Evolutionary conservation across 2,329 filamentous ascomycete species (phyloP).

Genomic region (Cordyceps javanica): DNA sequence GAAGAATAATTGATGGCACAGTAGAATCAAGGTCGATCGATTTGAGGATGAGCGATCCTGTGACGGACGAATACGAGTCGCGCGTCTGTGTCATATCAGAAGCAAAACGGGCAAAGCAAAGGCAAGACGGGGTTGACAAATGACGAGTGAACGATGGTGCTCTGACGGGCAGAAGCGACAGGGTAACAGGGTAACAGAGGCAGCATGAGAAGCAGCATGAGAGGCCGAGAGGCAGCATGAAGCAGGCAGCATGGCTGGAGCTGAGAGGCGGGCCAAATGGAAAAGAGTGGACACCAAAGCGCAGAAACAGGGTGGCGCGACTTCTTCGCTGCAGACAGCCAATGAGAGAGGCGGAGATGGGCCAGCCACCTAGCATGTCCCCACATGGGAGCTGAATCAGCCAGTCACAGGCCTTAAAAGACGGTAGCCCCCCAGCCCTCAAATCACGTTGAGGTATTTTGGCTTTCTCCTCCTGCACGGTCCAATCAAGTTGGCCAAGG

Average conservation of each 20-base stretch:
- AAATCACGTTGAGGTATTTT: slow-evolving; percentile 46
- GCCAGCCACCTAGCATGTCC: slow-evolving; percentile 19
- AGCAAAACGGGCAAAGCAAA: too few species aligned
- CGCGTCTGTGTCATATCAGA: too few species aligned
- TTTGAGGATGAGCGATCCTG: too few species aligned
- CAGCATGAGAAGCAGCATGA: too few species aligned
- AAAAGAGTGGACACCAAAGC: neutral
- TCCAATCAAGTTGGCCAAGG: slow-evolving; percentile 38
- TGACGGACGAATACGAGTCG: too few species aligned
- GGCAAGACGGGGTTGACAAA: too few species aligned
- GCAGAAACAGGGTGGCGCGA: neutral
- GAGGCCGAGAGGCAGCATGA: too few species aligned
- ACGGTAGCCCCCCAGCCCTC: slow-evolving; percentile 39
- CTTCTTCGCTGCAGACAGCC: neutral
- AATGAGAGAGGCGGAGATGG: neutral
- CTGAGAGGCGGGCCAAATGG: neutral
- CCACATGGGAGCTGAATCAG: slow-evolving; percentile 41
- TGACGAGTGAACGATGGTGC: too few species aligned
- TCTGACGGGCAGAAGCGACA: too few species aligned
- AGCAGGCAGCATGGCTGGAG: neutral
- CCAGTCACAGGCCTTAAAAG: slow-evolving; percentile 44
- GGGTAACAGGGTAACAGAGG: too few species aligned
- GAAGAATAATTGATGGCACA: too few species aligned
- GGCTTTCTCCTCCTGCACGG: slow-evolving; percentile 34
- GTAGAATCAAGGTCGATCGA: too few species aligned